Evolutionary conservation across 768 basidiomycete genomes (phyloP).

Genomic region (Auriscalpium vulgare): DNA sequence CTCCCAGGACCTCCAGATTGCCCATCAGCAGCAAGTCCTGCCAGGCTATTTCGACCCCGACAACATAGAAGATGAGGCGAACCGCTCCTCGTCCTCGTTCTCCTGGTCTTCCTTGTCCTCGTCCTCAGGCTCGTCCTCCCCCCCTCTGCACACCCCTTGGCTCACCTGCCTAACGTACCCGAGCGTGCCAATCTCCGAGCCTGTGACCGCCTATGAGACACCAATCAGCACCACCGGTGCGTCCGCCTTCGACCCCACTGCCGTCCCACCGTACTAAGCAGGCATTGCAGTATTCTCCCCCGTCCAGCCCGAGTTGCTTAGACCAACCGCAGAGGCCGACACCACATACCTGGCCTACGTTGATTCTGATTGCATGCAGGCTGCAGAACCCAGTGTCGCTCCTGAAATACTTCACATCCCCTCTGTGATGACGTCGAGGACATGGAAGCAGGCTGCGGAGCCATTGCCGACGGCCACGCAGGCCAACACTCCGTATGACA

Average conservation of each 20-base stretch:
- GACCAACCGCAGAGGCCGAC: conserved; percentile 44
- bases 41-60: conserved; percentile 57
- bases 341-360: conserved; percentile 63
- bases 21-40: conserved; percentile 22
- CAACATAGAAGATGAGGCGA: conserved; percentile 75
- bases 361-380: too few species aligned
- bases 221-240: too few species aligned
- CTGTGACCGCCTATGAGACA: too few species aligned
- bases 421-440: too few species aligned
- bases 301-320: conserved; percentile 29
- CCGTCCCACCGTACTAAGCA: conserved; percentile 48
- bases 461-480: too few species aligned
- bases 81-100: conserved; percentile 29
- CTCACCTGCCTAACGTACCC: too few species aligned
- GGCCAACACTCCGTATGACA: conserved; percentile 41
- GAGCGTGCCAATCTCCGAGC: too few species aligned
- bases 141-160: conserved; percentile 17
- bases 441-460: conserved; percentile 1
- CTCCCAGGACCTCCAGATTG: conserved; percentile 21
- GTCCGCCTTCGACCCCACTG: conserved; percentile 44
- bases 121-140: conserved; percentile 33
- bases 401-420: conserved; percentile 51
- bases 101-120: conserved; percentile 33
- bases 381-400: too few species aligned
- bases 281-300: conserved; percentile 27